Evolutionary conservation across 2,329 filamentous ascomycete species (phyloP).

Genomic region (Pseudofabraea citricarpa): DNA sequence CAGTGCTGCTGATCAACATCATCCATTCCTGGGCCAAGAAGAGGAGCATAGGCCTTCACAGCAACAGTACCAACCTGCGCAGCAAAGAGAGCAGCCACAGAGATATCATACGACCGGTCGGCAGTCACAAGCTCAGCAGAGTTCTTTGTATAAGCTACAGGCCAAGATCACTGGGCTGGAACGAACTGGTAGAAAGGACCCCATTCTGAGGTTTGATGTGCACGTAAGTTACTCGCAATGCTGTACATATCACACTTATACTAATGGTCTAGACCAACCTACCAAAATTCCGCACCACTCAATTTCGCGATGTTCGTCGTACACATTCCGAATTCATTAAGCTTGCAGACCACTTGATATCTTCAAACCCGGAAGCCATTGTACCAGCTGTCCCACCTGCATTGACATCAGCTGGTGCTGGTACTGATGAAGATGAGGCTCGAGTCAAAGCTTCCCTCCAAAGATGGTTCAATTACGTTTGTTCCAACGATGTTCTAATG

Average conservation of each 20-base stretch:
- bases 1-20: slow-evolving; percentile 21
- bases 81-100: slow-evolving; percentile 28
- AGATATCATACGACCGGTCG: slow-evolving; percentile 25
- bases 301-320: slow-evolving; percentile 94
- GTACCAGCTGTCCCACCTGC: slow-evolving; percentile 93
- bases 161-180: slow-evolving; percentile 94
- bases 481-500: slow-evolving; percentile 87
- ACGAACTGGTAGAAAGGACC: slow-evolving; percentile 90
- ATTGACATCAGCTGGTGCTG: slow-evolving; percentile 88
- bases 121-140: slow-evolving; percentile 38
- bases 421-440: slow-evolving; percentile 91
- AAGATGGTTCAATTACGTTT: slow-evolving; percentile 91
- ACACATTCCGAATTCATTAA: slow-evolving; percentile 95
- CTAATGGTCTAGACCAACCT: slow-evolving; percentile 74
- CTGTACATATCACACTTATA: not conserved
- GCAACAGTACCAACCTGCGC: slow-evolving; percentile 27
- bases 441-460: slow-evolving; percentile 88
- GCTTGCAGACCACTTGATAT: slow-evolving; percentile 92
- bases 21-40: slow-evolving; percentile 24
- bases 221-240: slow-evolving; percentile 59
- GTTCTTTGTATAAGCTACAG: slow-evolving; percentile 78
- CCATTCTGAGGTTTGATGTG: slow-evolving; percentile 90
- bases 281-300: slow-evolving; percentile 94
- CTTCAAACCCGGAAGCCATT: slow-evolving; percentile 92
- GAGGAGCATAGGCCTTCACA: slow-evolving; percentile 26